Evolutionary conservation across 148 eudicot species (phyloP).

Genomic region (Gaultheria prostrata): DNA sequence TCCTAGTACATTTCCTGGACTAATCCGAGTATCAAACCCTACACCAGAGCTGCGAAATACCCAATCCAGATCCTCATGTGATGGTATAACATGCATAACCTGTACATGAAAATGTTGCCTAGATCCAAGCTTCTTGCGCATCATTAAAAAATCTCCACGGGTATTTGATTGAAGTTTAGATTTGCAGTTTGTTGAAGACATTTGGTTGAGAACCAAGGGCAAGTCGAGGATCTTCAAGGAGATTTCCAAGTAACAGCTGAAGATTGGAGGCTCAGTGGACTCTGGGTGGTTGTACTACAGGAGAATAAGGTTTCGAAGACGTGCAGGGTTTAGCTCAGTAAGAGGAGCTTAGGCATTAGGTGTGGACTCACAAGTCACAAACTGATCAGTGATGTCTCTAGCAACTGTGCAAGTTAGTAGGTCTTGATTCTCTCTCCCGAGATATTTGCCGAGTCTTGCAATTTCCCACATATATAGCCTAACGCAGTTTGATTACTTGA

Average conservation of each 20-base stretch:
- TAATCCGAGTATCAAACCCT: not conserved
- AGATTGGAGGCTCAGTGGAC: not conserved
- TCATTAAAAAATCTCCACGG: not conserved
- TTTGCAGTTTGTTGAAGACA: not conserved
- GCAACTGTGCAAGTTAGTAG: not conserved
- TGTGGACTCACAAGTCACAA: not conserved
- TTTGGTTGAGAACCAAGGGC: not conserved
- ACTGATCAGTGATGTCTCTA: not conserved
- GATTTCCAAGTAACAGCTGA: not conserved
- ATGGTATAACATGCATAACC: not conserved
- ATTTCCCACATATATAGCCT: not conserved
- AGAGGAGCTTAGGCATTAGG: not conserved
- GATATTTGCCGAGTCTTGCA: not conserved
- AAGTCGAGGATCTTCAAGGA: not conserved
- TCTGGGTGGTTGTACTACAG: not conserved
- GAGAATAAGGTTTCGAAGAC: not conserved
- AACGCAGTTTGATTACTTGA: not conserved
- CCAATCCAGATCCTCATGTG: not conserved
- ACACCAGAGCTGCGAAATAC: not conserved
- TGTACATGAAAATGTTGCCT: not conserved
- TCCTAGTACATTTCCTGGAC: not conserved
- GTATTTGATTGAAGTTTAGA: not conserved
- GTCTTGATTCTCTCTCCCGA: not conserved
- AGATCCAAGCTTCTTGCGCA: not conserved
- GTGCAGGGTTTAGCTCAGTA: not conserved